These are phyloP conservation scores for Phytopythium helicoides DNA, from an alignment of 352 stramenopile genomes.

Conservation along the genomic window DNA sequence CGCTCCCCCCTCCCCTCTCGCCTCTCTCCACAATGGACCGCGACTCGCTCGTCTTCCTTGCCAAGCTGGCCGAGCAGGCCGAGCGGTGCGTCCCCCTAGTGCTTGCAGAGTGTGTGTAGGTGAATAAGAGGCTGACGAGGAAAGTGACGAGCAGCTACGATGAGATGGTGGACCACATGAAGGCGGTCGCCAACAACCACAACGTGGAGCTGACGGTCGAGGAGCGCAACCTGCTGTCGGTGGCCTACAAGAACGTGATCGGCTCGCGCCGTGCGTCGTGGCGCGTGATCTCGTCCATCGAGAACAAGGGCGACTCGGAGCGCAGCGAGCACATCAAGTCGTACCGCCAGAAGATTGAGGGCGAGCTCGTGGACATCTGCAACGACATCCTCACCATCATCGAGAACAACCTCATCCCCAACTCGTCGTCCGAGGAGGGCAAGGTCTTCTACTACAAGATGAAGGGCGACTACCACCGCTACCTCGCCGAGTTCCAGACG, in stretches of 20 bases:
- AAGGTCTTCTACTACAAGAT: slow-evolving; percentile 99
- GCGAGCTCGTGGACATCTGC: slow-evolving; percentile 96
- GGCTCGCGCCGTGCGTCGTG: slow-evolving; percentile 97
- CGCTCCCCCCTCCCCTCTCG: background rate
- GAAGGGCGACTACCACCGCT: slow-evolving; percentile 99
- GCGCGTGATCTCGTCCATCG: slow-evolving; percentile 98
- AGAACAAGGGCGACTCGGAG: slow-evolving; percentile 97
- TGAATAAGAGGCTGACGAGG: too few species aligned
- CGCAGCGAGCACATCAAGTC: slow-evolving; percentile 81
- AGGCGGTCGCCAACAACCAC: slow-evolving; percentile 95
- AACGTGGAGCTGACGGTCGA: slow-evolving; percentile 98
- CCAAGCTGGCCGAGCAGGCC: slow-evolving; percentile 79
- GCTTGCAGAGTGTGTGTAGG: background rate
- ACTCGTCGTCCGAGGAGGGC: too few species aligned
- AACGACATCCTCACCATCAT: slow-evolving; percentile 98
- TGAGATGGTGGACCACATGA: slow-evolving; percentile 97
- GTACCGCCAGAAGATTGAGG: slow-evolving; percentile 97
- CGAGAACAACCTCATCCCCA: slow-evolving; percentile 97
- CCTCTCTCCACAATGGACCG: slow-evolving; percentile 63
- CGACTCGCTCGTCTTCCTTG: slow-evolving; percentile 78
- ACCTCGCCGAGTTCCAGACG: slow-evolving; percentile 98
- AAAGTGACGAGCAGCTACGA: too few species aligned
- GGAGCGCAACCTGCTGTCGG: slow-evolving; percentile 96
- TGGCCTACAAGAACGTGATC: slow-evolving; percentile 98
- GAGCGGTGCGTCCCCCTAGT: slow-evolving; percentile 48